Evolutionary conservation across 208 protist species (phyloP).

Genomic region (Naegleria lovaniensis): DNA sequence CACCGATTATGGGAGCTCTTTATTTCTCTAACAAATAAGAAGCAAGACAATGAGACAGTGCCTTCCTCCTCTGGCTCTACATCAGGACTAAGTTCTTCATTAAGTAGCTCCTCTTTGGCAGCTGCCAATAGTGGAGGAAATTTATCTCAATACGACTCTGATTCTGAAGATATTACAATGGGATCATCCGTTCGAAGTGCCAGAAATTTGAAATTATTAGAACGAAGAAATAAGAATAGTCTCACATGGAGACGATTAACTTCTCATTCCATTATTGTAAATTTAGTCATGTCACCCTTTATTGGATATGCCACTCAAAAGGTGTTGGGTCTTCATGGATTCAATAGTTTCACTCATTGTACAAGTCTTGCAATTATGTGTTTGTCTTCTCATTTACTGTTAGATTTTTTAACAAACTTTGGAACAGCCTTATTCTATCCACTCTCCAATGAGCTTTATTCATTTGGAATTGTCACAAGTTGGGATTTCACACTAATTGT

Average conservation of each 20-base stretch:
- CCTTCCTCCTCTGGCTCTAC: neutral
- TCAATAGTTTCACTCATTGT: neutral
- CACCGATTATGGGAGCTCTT: neutral
- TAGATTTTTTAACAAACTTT: slow-evolving; percentile 25
- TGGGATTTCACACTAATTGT: neutral
- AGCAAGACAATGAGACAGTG: neutral
- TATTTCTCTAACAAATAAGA: neutral
- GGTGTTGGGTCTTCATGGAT: neutral
- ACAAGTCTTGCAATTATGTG: neutral
- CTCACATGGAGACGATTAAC: neutral
- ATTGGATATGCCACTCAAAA: neutral
- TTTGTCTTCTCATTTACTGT: neutral
- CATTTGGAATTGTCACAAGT: neutral
- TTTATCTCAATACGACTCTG: neutral
- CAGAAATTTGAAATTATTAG: neutral
- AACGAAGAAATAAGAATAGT: neutral
- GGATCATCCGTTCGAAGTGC: neutral
- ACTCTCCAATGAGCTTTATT: neutral
- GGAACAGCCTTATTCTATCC: slow-evolving; percentile 11
- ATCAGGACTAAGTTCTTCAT: neutral
- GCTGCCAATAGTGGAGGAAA: neutral
- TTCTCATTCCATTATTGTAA: neutral
- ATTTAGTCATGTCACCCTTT: neutral
- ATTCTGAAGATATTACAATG: neutral
- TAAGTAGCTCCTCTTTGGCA: neutral